Base-by-base conservation (phyloP, 495 filamentous ascomycete genomes). In the Parathielavia appendiculata region DNA sequence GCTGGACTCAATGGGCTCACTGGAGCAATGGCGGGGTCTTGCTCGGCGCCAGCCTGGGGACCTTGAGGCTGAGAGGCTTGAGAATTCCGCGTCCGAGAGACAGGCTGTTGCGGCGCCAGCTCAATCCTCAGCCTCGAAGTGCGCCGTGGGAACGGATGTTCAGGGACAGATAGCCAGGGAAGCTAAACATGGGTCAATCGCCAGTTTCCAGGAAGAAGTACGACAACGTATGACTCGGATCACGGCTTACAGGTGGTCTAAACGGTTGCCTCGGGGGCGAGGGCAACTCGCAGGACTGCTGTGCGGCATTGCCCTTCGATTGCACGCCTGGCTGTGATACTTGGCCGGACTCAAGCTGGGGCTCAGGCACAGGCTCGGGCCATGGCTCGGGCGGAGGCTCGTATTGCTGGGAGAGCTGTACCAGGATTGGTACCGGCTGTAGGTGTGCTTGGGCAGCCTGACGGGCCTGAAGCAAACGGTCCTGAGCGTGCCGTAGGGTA, bases 131-230 rank as follows among this genome's bases (percentile, higher is more conserved):
- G 65, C 63, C 62, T 74, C 35, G 71, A 45, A 6, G 69, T 62
- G 57, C 74, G 74, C 2, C 69, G 67, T 23, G 91, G 90, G 67
- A 93, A 95, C 5, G 80, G 69, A 16, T 71, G 61, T 22, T 87
- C 83, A 4, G 86, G 83, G 35, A 79, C 76, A 26, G 91, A 95
- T 16, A 86, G 76, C 91, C 91, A 95, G 12, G 91, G 91, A 4
- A 96, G 74, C 84, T 89, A 63, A 23, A 59, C 20, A 50, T 16
- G 13, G 20, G 40, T 73, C 55, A 74, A 63, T 38, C 44, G 22
- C 13, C 32, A 10, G 19, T 5, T 32, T 14, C 5, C 32, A 19
- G 2, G 39, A 8, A 9, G 16, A n/a, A 23, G 1, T 5, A 17
- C 6, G 11, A 12, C 13, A 3, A 36, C 17, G 35, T 10, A 12